A percentile compares a stretch with the other conserved stretches of the same genome.
These are phyloP conservation scores for Megacollybia marginata DNA, from an alignment of 768 basidiomycete species.

Conservation along the genomic window DNA sequence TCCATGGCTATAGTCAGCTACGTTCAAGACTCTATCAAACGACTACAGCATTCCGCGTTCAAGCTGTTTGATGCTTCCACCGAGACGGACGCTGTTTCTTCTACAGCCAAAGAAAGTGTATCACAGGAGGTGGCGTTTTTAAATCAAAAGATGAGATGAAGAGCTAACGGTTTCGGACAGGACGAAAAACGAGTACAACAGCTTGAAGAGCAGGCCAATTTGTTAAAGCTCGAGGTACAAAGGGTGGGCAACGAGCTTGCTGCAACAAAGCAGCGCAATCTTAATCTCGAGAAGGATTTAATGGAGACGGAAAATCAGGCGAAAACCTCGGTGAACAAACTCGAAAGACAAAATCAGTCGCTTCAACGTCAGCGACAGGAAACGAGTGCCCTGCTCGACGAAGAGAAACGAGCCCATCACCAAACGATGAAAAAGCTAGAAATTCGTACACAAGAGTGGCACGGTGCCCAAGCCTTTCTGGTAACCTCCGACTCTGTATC, in stretches of 20 bases:
- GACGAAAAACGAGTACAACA: no score
- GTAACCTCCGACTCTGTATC: conserved; percentile 36
- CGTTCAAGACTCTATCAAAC: no score
- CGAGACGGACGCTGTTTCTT: no score
- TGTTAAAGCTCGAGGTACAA: no score
- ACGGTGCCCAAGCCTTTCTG: conserved; percentile 35
- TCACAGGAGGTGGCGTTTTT: no score
- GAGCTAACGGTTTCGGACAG: no score
- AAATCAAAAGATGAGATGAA: no score
- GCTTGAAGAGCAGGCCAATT: no score
- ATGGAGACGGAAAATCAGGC: not conserved
- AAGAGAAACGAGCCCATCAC: conserved; percentile 8
- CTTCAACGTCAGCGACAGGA: not conserved
- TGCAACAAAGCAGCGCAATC: not conserved
- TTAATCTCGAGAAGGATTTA: not conserved
- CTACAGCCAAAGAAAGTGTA: no score
- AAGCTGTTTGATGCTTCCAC: no score
- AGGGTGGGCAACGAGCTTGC: not conserved
- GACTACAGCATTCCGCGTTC: no score
- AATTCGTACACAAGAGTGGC: conserved; percentile 30
- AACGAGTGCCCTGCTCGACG: not conserved
- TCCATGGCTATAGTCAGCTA: no score
- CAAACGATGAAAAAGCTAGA: conserved; percentile 11
- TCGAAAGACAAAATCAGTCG: not conserved
- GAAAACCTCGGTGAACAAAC: not conserved